Conservation (phyloP, 208 protist species). For the Porcisia hertigi region DNA sequence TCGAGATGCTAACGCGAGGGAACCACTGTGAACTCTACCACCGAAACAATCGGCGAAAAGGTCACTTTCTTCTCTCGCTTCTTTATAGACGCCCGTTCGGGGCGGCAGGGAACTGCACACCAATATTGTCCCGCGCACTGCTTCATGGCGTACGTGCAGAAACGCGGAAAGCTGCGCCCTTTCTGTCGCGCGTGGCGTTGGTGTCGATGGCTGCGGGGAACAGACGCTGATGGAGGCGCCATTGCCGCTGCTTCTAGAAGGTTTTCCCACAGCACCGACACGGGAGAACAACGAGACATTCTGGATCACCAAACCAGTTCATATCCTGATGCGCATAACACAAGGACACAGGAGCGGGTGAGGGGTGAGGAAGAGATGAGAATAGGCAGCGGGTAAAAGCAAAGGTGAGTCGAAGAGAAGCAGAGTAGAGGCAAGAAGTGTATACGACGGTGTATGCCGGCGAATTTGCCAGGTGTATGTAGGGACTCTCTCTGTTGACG, state of each 20-base stretch:
- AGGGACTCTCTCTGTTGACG: no score
- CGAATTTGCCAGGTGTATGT: no score
- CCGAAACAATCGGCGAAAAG: constrained; percentile 27
- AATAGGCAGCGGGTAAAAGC: not conserved
- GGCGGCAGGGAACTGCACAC: constrained; percentile 29
- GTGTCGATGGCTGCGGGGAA: not conserved
- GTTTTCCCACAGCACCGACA: constrained; percentile 26
- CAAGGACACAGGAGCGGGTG: not conserved
- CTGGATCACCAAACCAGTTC: not conserved
- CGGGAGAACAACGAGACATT: constrained; percentile 15
- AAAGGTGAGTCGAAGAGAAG: not conserved
- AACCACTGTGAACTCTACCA: constrained; percentile 27
- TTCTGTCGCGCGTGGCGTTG: not conserved
- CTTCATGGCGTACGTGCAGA: constrained; percentile 24
- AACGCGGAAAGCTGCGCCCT: not conserved
- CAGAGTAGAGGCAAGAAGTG: no score
- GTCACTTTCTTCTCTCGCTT: constrained; percentile 27
- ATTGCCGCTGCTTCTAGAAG: constrained; percentile 13
- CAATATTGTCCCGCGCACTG: constrained; percentile 21
- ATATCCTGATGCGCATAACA: not conserved
- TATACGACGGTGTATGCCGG: no score
- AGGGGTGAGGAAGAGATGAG: not conserved
- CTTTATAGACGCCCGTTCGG: constrained; percentile 15
- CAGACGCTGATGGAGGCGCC: not conserved
- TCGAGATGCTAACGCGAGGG: not conserved